phyloP scores from a whole-genome alignment of 768 basidiomycete species.

The Boletus subcaerulescens region DNA sequence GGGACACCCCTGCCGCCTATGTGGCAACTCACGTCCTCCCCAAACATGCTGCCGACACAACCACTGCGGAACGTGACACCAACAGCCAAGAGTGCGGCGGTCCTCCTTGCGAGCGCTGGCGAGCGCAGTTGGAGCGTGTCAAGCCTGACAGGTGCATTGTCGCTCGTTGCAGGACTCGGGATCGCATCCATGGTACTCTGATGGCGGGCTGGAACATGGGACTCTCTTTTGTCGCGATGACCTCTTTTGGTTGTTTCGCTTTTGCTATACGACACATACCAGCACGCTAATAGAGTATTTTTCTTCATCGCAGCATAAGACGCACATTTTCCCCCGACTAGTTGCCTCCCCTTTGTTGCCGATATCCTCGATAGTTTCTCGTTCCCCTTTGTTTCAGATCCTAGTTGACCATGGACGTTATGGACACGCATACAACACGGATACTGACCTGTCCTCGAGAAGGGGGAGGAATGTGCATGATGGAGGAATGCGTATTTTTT shows the following conservation, averaged over 20 bases:
- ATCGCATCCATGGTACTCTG: slow-evolving; percentile 25
- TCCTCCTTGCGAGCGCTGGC: slow-evolving; percentile 22
- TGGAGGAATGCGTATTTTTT: background rate
- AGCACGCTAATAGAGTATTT: slow-evolving; percentile 20
- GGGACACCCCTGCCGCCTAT: slow-evolving; percentile 72
- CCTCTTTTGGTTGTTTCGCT: background rate
- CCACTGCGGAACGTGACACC: slow-evolving; percentile 53
- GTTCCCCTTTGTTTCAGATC: background rate
- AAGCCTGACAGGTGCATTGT: slow-evolving; percentile 8
- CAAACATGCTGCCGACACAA: slow-evolving; percentile 84
- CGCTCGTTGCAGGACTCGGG: slow-evolving; percentile 19
- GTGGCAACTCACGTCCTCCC: slow-evolving; percentile 63
- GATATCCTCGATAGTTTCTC: background rate
- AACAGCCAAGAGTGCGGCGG: slow-evolving; percentile 4
- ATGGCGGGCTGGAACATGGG: background rate
- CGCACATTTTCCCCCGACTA: background rate
- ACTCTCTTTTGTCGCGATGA: slow-evolving; percentile 1
- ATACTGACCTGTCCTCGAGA: slow-evolving; percentile 13
- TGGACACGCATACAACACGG: slow-evolving; percentile 19
- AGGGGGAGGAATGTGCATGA: background rate
- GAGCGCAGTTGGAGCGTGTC: slow-evolving; percentile 21
- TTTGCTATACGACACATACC: slow-evolving; percentile 16
- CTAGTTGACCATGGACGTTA: slow-evolving; percentile 22
- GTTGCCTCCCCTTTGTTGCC: background rate
- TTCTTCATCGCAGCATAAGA: slow-evolving; percentile 8